Evolutionary conservation across 2,329 filamentous ascomycete genomes (phyloP).

Genomic region (Juglanconis juglandina): DNA sequence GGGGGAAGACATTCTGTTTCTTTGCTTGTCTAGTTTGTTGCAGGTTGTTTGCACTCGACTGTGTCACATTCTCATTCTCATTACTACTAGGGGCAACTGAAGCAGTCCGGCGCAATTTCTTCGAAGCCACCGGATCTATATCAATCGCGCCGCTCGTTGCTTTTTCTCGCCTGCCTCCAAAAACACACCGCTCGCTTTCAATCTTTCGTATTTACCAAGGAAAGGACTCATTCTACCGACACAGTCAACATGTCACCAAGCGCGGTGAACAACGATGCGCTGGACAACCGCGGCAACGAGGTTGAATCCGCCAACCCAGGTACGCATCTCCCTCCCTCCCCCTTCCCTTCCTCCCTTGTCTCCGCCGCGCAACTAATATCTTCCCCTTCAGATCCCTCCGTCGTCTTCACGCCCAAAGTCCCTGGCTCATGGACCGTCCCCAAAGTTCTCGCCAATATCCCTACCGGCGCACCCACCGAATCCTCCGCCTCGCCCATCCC

Average conservation of each 20-base stretch:
- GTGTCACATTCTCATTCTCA: not conserved
- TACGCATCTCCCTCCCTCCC: not conserved
- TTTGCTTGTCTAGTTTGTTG: not conserved
- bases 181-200: too few species aligned
- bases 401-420: conserved; percentile 36
- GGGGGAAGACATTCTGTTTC: not conserved
- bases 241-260: conserved; percentile 11
- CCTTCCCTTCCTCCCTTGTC: too few species aligned
- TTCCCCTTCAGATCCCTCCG: conserved; percentile 29
- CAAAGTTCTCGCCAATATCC: conserved; percentile 63
- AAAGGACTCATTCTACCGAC: not conserved
- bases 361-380: not conserved
- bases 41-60: not conserved
- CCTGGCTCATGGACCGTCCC: conserved; percentile 52
- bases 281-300: conserved; percentile 1
- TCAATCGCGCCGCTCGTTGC: too few species aligned
- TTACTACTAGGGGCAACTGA: not conserved
- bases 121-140: not conserved
- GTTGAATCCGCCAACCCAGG: conserved; percentile 13
- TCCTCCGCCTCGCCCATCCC: conserved; percentile 71
- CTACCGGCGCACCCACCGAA: conserved; percentile 53
- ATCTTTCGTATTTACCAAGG: too few species aligned
- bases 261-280: conserved; percentile 4
- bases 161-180: not conserved
- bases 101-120: not conserved